phyloP scores from a whole-genome alignment of 2,329 filamentous ascomycete genomes.

The Daldinia sp. region DNA sequence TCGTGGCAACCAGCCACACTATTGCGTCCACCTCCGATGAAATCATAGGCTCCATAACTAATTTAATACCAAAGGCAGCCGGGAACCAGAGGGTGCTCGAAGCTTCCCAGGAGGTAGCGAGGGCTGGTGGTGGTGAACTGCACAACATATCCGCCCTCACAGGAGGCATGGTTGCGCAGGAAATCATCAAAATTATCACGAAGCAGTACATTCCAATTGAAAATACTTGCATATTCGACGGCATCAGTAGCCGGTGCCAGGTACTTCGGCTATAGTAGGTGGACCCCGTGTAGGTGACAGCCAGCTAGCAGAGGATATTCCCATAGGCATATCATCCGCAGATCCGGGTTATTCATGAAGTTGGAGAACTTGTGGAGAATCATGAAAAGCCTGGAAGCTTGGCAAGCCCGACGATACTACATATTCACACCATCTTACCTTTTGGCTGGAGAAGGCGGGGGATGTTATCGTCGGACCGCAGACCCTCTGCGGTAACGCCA shows the following conservation, averaged over 20 bases:
- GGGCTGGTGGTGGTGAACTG: conserved; percentile 83
- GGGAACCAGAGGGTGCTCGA: conserved; percentile 60
- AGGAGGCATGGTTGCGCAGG: conserved; percentile 95
- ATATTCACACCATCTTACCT: conserved; percentile 40
- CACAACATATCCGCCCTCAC: conserved; percentile 90
- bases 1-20: conserved; percentile 61
- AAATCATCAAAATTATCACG: conserved; percentile 89
- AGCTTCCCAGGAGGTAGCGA: conserved; percentile 71
- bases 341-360: conserved; percentile 46
- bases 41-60: conserved; percentile 59
- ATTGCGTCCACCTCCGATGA: conserved; percentile 57
- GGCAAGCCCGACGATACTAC: conserved; percentile 44
- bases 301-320: conserved; percentile 32
- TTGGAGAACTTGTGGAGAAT: conserved; percentile 43
- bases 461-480: conserved; percentile 48
- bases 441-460: conserved; percentile 35
- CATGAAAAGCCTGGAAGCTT: conserved; percentile 41
- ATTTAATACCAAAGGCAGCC: conserved; percentile 56
- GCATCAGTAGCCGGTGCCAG: conserved; percentile 69
- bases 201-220: conserved; percentile 77
- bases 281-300: conserved; percentile 28
- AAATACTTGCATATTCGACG: conserved; percentile 76
- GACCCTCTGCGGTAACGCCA: conserved; percentile 47
- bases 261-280: conserved; percentile 60
- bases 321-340: conserved; percentile 43